Conservation (phyloP, 495 filamentous ascomycete genomes). For the Peziza echinospora region DNA sequence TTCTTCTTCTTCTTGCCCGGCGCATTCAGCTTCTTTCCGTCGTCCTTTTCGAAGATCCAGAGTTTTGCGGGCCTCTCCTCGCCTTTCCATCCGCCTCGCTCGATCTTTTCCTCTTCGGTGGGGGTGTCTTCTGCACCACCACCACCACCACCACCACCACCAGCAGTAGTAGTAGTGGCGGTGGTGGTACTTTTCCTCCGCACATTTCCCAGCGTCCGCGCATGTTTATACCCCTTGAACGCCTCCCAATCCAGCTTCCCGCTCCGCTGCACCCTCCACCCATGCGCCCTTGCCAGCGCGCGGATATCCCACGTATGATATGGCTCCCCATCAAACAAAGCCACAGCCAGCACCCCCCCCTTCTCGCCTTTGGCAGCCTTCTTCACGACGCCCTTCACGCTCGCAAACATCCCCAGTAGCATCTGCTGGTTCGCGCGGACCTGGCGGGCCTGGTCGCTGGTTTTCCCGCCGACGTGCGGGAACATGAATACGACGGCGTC, state of each 20-base stretch:
- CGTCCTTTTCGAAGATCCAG: constrained; percentile 43
- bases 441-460: constrained; percentile 82
- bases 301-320: constrained; percentile 90
- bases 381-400: constrained; percentile 24
- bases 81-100: constrained; percentile 44
- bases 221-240: constrained; percentile 77
- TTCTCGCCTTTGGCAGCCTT: too few relatives aligned
- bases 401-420: constrained; percentile 59
- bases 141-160: constrained; percentile 12
- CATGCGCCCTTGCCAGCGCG: constrained; percentile 60
- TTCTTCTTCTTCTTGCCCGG: constrained; percentile 24
- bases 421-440: constrained; percentile 82
- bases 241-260: constrained; percentile 51
- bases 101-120: constrained; percentile 1
- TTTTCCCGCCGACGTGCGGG: constrained; percentile 79
- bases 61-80: constrained; percentile 54
- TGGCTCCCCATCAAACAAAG: constrained; percentile 76
- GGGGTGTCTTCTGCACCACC: background rate
- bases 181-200: constrained; percentile 25
- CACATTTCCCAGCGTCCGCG: constrained; percentile 56
- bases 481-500: constrained; percentile 85
- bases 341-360: constrained; percentile 56
- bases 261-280: constrained; percentile 51
- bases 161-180: constrained; percentile 15
- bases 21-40: constrained; percentile 11